Percentiles rank a stretch among this genome's conserved stretches.
These are phyloP conservation scores for Hericium rajendrae DNA, from an alignment of 768 basidiomycete genomes.

Conservation along the genomic window DNA sequence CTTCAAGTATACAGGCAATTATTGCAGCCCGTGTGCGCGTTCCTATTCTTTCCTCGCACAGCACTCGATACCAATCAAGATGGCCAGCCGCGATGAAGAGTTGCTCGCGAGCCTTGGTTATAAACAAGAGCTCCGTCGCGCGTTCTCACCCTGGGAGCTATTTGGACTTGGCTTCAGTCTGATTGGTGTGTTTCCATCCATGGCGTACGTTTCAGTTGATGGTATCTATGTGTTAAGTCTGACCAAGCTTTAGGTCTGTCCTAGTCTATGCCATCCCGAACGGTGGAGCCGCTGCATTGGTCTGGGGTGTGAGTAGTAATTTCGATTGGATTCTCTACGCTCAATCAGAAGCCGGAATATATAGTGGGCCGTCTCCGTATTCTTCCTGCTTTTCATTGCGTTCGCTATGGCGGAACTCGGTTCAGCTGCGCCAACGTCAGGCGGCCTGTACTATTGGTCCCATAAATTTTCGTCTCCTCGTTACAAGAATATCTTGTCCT, in stretches of 20 bases:
- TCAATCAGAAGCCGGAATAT: not conserved
- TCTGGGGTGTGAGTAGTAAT: conserved; percentile 20
- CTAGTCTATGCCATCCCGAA: conserved; percentile 17
- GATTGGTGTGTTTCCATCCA: not conserved
- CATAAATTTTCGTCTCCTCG: conserved; percentile 20
- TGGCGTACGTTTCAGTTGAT: not conserved
- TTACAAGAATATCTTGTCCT: conserved; percentile 27
- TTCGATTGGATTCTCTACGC: not conserved
- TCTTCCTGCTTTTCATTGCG: conserved; percentile 26
- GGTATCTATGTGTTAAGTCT: not conserved
- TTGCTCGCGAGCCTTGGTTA: not conserved
- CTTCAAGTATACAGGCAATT: too few species aligned
- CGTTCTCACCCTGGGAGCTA: not conserved
- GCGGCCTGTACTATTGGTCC: conserved; percentile 31
- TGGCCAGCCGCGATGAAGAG: not conserved
- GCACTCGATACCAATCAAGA: not conserved
- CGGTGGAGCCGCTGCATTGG: conserved; percentile 22
- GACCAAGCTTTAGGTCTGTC: conserved; percentile 5
- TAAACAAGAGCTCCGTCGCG: not conserved
- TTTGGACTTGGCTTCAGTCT: not conserved
- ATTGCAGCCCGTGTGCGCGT: too few species aligned
- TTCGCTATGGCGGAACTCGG: conserved; percentile 27
- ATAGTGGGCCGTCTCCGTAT: conserved; percentile 24
- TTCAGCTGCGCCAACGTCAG: conserved; percentile 26
- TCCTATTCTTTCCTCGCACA: too few species aligned